Evolutionary conservation across 2,329 filamentous ascomycete species (phyloP).

Genomic region (Fusarium nygamai): DNA sequence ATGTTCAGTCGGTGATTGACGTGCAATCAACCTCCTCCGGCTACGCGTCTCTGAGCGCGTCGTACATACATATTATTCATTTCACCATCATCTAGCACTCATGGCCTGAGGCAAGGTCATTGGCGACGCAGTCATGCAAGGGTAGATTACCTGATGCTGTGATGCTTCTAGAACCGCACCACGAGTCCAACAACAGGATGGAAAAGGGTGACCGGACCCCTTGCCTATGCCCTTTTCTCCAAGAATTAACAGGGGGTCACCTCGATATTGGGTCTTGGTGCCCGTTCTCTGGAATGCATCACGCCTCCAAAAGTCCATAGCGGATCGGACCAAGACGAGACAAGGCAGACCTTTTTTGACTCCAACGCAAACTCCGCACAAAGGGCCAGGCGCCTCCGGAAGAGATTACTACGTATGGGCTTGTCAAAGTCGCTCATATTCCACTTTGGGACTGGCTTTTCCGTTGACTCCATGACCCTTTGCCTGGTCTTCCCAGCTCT

Average conservation of each 20-base stretch:
- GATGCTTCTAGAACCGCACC: slow-evolving; percentile 35
- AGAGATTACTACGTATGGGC: slow-evolving; percentile 2
- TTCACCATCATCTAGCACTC: slow-evolving; percentile 21
- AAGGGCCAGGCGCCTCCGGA: slow-evolving; percentile 35
- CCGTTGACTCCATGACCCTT: slow-evolving; percentile 35
- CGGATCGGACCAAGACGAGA: slow-evolving; percentile 23
- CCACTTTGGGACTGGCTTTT: slow-evolving; percentile 41
- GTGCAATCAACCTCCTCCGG: slow-evolving; percentile 5
- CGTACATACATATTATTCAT: slow-evolving; percentile 22
- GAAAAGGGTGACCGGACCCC: slow-evolving; percentile 4
- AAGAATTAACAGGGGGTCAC: slow-evolving; percentile 29
- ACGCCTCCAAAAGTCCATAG: slow-evolving; percentile 16
- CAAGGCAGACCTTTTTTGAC: slow-evolving; percentile 26
- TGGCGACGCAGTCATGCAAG: slow-evolving; percentile 32
- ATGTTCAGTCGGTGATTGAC: slow-evolving; percentile 16
- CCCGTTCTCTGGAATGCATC: slow-evolving; percentile 32
- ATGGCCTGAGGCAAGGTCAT: slow-evolving; percentile 22
- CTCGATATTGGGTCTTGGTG: slow-evolving; percentile 10
- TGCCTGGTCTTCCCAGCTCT: slow-evolving; percentile 34
- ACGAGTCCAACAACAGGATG: slow-evolving; percentile 28
- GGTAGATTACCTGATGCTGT: slow-evolving; percentile 37
- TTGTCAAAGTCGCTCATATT: slow-evolving; percentile 41
- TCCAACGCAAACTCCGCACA: slow-evolving; percentile 2
- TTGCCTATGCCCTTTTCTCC: slow-evolving; percentile 5
- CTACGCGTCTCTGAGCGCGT: slow-evolving; percentile 29